Evolutionary conservation across 805 yeast species (phyloP).

Genomic region (Jamesozyma hellenica): DNA sequence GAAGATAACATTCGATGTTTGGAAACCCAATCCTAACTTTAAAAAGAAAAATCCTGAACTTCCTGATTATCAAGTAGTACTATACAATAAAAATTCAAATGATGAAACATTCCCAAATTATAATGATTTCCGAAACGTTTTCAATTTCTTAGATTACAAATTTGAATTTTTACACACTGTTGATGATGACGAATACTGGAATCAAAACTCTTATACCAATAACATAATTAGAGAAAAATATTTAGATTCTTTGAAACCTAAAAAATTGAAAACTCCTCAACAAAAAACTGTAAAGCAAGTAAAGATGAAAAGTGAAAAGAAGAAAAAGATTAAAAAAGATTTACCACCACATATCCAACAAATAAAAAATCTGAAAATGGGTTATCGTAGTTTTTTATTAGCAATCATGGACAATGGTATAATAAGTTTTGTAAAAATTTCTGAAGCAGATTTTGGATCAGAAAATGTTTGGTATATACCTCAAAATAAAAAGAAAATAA

Average conservation of each 20-base stretch:
- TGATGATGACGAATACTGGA: slow-evolving; percentile 14
- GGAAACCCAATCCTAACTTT: slow-evolving; percentile 74
- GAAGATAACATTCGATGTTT: slow-evolving; percentile 50
- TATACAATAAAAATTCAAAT: slow-evolving; percentile 38
- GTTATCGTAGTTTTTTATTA: slow-evolving; percentile 42
- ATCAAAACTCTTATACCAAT: slow-evolving; percentile 13
- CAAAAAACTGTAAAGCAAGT: slow-evolving; percentile 1
- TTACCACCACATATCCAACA: slow-evolving; percentile 26
- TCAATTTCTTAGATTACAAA: slow-evolving; percentile 25
- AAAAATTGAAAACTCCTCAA: slow-evolving; percentile 6
- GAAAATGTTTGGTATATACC: slow-evolving; percentile 29
- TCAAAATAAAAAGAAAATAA: background rate
- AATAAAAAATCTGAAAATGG: slow-evolving; percentile 37
- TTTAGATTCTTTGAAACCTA: slow-evolving; percentile 1
- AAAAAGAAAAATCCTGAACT: slow-evolving; percentile 56
- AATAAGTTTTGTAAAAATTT: slow-evolving; percentile 49
- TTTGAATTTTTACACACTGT: slow-evolving; percentile 27
- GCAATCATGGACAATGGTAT: slow-evolving; percentile 73
- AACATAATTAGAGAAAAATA: slow-evolving; percentile 8
- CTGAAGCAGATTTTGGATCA: slow-evolving; percentile 40
- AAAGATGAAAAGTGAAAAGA: slow-evolving; percentile 1
- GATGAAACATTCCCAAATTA: slow-evolving; percentile 37
- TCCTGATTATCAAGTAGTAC: slow-evolving; percentile 68
- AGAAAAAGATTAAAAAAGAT: slow-evolving; percentile 11
- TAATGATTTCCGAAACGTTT: slow-evolving; percentile 32